phyloP scores from a whole-genome alignment of 495 filamentous ascomycete species.

The Extremus antarcticus region DNA sequence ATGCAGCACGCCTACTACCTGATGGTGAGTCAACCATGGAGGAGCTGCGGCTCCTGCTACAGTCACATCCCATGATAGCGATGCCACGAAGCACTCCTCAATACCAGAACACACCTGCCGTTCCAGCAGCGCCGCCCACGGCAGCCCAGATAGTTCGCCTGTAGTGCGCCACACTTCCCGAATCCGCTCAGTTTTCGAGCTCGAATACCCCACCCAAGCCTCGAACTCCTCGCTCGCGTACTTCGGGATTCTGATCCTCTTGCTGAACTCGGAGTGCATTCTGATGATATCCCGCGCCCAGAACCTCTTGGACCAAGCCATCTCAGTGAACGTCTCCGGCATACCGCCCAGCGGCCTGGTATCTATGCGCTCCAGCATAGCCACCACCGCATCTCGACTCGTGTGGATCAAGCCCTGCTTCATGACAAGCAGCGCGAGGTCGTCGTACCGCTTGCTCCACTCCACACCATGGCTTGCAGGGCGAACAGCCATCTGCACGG shows the following conservation, averaged over 20 bases:
- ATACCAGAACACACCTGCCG: not conserved
- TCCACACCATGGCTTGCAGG: no score
- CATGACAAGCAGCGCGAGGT: not conserved
- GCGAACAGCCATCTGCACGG: no score
- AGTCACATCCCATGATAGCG: no score
- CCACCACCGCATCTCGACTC: not conserved
- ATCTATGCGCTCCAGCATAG: not conserved
- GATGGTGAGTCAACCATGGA: no score
- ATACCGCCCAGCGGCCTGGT: not conserved
- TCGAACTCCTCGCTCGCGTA: not conserved
- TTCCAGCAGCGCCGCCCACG: not conserved
- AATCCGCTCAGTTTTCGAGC: not conserved
- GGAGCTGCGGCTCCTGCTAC: not conserved
- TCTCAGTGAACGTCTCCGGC: not conserved
- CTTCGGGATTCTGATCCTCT: no score
- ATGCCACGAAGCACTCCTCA: no score
- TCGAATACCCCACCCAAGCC: not conserved
- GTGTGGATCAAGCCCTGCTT: not conserved
- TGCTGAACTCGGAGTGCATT: no score
- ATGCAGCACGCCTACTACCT: no score
- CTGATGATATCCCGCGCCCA: no score
- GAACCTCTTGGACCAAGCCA: not conserved
- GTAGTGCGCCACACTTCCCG: not conserved
- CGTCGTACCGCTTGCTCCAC: not conserved
- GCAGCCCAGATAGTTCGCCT: not conserved